phyloP scores from a whole-genome alignment of 2,329 filamentous ascomycete genomes.

The Alternaria metachromatica region DNA sequence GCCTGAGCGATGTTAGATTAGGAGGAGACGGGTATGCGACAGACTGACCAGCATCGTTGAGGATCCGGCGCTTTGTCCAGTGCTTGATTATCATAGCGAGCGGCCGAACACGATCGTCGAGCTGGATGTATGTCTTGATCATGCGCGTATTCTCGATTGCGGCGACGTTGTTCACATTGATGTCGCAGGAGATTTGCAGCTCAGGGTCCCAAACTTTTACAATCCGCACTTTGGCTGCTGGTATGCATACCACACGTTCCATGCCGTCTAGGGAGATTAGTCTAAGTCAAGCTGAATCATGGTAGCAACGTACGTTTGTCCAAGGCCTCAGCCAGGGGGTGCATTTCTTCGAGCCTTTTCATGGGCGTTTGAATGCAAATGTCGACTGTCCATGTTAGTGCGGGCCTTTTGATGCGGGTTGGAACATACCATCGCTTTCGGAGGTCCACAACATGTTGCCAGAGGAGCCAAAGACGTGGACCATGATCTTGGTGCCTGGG shows the following conservation, averaged over 20 bases:
- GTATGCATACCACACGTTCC: conserved; percentile 94
- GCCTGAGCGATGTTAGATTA: conserved; percentile 58
- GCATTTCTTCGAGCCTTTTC: conserved; percentile 87
- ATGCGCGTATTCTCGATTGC: conserved; percentile 96
- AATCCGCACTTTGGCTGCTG: conserved; percentile 94
- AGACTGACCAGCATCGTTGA: conserved; percentile 91
- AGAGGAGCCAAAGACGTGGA: conserved; percentile 96
- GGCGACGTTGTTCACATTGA: conserved; percentile 98
- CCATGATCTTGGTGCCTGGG: conserved; percentile 87
- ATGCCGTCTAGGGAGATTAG: conserved; percentile 76
- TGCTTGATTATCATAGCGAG: conserved; percentile 97
- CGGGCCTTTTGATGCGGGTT: neutral
- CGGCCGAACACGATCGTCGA: conserved; percentile 87
- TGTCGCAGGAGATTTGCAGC: conserved; percentile 85
- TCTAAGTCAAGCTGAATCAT: neutral
- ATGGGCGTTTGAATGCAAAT: conserved; percentile 95
- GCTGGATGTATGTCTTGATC: conserved; percentile 95
- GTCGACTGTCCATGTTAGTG: conserved; percentile 71
- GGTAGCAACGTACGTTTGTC: conserved; percentile 72
- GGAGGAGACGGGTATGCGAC: conserved; percentile 9
- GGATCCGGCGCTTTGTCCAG: conserved; percentile 90
- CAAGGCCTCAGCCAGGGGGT: conserved; percentile 85
- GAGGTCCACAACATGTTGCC: conserved; percentile 94
- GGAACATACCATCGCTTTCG: conserved; percentile 83
- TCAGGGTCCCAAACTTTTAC: conserved; percentile 99